Evolutionary conservation across 2,329 filamentous ascomycete species (phyloP).

Genomic region (Xylariaceae sp.): DNA sequence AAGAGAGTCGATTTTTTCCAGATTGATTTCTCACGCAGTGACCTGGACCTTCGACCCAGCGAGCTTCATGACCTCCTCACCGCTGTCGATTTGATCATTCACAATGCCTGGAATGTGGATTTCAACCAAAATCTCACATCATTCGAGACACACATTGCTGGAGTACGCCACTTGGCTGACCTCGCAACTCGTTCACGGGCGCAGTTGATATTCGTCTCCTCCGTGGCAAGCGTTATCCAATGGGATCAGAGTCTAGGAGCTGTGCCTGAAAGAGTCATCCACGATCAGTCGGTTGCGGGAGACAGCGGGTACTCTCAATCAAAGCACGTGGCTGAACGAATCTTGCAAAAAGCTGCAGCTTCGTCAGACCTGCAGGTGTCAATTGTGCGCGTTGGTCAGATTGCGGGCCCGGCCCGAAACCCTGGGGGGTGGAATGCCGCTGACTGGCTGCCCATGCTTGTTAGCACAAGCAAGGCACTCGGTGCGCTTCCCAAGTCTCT

Average conservation of each 20-base stretch:
- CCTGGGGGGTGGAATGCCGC: conserved; percentile 15
- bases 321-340: conserved; percentile 15
- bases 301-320: conserved; percentile 17
- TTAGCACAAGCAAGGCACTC: conserved; percentile 13
- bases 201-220: conserved; percentile 19
- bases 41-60: conserved; percentile 3
- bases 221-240: conserved; percentile 15
- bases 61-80: not conserved
- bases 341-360: conserved; percentile 11
- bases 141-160: conserved; percentile 18
- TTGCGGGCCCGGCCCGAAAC: conserved; percentile 14
- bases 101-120: conserved; percentile 26
- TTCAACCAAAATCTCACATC: conserved; percentile 21
- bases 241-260: conserved; percentile 6
- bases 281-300: not conserved
- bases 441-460: conserved; percentile 21
- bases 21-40: conserved; percentile 8
- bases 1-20: conserved; percentile 10
- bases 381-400: conserved; percentile 20
- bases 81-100: conserved; percentile 11
- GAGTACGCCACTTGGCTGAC: conserved; percentile 15
- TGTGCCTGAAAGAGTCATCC: conserved; percentile 10
- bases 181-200: conserved; percentile 10
- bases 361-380: conserved; percentile 2
- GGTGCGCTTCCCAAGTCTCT: conserved; percentile 5